Evolutionary conservation across 768 basidiomycete genomes (phyloP), one percentile per base, ranked within the genome.

Genomic region (Tulasnella sp.): DNA sequence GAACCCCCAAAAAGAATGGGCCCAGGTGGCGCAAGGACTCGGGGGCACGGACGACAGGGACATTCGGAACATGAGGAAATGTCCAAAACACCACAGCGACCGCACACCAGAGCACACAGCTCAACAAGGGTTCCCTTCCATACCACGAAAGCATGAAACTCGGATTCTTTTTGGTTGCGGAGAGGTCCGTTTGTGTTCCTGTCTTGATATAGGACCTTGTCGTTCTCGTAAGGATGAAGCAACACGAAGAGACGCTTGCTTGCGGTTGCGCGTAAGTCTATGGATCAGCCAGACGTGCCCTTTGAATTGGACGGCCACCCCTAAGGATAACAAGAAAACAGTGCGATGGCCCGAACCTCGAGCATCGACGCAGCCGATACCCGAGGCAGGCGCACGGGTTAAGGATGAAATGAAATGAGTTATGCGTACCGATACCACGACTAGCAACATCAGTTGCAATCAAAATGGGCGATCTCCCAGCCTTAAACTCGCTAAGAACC

Each of bases 361-460:
- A 48, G 47, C 47, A 5, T 48, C 21, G 21, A n/a, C 34, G 15
- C 15, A 38, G 15, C 34, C 34, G 34, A 38, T 5, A 5, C 15
- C 34, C 7, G 15, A 7, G 34, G 15, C 34, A 38, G 34, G 34
- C 34, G 55, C 38, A 44, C 19, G 27, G 54, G 32, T 23, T 19
- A 27, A 58, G 45, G 24, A 19, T 56, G 61, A 56, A 47, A 58
- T 67, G 68, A 69, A 71, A 71, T 67, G 77, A 70, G 69, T 64
- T 70, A 69, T 68, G 92, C 95, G 78, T 86, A 98, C 96, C 96
- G 71, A 99, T 84, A 81, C 95, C 95, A 83, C 95, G 94, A 71
- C 93, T 96, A 63, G 95, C 96, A 68, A 99, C 95, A 72, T 97
- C 96, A 67, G 96, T 98, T 75, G 96, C 96, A 69, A 98, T 90